Evolutionary conservation across 2,329 filamentous ascomycete genomes (phyloP).

Genomic region (Alternaria solani): DNA sequence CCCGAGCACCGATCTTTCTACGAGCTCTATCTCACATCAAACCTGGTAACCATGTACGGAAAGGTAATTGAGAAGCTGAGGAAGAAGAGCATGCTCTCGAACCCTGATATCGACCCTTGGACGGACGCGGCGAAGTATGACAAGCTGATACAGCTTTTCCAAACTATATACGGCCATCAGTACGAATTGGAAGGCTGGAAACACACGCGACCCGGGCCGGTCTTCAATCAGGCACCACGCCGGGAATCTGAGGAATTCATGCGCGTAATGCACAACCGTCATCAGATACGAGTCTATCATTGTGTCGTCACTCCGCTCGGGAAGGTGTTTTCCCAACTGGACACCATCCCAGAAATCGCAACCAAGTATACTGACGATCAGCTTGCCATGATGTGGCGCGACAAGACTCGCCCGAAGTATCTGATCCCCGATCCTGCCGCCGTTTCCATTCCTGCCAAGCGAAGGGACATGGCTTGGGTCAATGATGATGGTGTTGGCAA

Average conservation of each 20-base stretch:
- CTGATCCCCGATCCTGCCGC: not conserved
- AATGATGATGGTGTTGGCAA: not conserved
- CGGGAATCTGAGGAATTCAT: not conserved
- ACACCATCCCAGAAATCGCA: not conserved
- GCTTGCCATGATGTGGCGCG: not conserved
- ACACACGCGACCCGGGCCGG: not conserved
- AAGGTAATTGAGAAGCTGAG: not conserved
- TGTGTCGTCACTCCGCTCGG: not conserved
- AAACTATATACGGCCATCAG: not conserved
- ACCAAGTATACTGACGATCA: not conserved
- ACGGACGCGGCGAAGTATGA: not conserved
- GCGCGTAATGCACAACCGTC: not conserved
- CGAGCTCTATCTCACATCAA: not conserved
- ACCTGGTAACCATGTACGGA: not conserved
- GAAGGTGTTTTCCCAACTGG: not conserved
- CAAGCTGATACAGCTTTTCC: not conserved
- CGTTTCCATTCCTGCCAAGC: not conserved
- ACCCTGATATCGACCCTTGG: conserved; percentile 5
- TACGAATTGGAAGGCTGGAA: not conserved
- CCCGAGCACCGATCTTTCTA: not conserved
- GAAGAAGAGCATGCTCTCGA: not conserved
- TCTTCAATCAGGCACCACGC: not conserved
- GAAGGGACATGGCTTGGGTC: not conserved
- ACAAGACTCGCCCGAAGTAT: conserved; percentile 1
- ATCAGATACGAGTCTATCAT: not conserved